Evolutionary conservation across 805 yeast genomes (phyloP).

Genomic region (Starmerella floris): DNA sequence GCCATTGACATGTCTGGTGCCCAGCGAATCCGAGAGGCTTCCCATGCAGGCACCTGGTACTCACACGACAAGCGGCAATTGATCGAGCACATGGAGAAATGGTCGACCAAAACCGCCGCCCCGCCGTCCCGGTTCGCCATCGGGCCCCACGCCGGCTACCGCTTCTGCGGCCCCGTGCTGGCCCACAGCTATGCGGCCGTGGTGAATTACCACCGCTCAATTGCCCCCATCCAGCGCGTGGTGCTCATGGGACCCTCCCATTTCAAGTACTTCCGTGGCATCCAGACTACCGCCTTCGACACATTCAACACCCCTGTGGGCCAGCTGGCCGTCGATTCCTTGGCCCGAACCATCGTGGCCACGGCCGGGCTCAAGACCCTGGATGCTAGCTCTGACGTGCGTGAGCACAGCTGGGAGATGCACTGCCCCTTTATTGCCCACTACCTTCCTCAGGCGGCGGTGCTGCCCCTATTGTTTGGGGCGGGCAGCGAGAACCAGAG

Average conservation of each 20-base stretch:
- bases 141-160: constrained; percentile 83
- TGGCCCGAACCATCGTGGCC: constrained; percentile 14
- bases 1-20: background rate
- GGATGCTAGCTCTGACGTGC: constrained; percentile 46
- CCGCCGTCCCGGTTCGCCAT: constrained; percentile 29
- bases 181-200: constrained; percentile 65
- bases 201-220: constrained; percentile 26
- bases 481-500: constrained; percentile 38
- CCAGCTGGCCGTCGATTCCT: constrained; percentile 48
- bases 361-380: constrained; percentile 17
- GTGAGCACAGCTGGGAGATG: constrained; percentile 92
- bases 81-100: constrained; percentile 38
- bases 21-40: constrained; percentile 39
- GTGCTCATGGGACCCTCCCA: constrained; percentile 90
- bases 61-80: constrained; percentile 34
- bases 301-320: constrained; percentile 80
- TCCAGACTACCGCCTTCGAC: constrained; percentile 41
- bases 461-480: constrained; percentile 75
- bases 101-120: constrained; percentile 26
- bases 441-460: constrained; percentile 32
- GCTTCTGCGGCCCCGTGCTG: constrained; percentile 64
- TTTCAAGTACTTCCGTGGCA: constrained; percentile 61
- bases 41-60: constrained; percentile 93
- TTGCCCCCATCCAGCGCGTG: constrained; percentile 44
- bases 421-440: constrained; percentile 57